Percentiles rank a stretch among this genome's conserved stretches.
Evolutionary conservation across 2,329 filamentous ascomycete species (phyloP).

Genomic region (Alternaria arbusti): DNA sequence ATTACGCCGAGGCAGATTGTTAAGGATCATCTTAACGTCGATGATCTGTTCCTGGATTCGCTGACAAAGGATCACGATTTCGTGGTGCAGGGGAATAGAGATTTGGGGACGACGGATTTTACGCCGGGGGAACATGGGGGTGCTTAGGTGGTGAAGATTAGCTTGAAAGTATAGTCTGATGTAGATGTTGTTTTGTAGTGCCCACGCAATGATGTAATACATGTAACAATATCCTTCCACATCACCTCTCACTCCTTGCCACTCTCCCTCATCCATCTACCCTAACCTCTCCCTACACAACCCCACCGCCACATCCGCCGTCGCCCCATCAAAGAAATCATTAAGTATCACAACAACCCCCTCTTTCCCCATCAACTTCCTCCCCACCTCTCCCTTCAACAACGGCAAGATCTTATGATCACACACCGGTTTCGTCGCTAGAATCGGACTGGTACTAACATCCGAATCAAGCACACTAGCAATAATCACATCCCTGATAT

Average conservation of each 20-base stretch:
- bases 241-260: background rate
- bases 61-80: slow-evolving; percentile 50
- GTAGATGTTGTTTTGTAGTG: too few relatives aligned
- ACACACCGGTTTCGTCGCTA: slow-evolving; percentile 58
- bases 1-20: slow-evolving; percentile 53
- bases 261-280: too few relatives aligned
- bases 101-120: slow-evolving; percentile 49
- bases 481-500: slow-evolving; percentile 56
- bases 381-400: slow-evolving; percentile 52
- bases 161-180: too few relatives aligned
- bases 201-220: too few relatives aligned
- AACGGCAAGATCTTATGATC: slow-evolving; percentile 58
- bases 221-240: too few relatives aligned
- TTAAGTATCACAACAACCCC: slow-evolving; percentile 57
- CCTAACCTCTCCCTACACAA: slow-evolving; percentile 50
- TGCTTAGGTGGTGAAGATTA: background rate
- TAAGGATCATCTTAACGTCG: slow-evolving; percentile 38
- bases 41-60: slow-evolving; percentile 31
- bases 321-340: slow-evolving; percentile 60
- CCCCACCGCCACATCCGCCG: slow-evolving; percentile 54
- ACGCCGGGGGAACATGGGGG: background rate
- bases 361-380: slow-evolving; percentile 48
- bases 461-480: slow-evolving; percentile 56
- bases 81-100: slow-evolving; percentile 47
- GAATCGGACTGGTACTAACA: slow-evolving; percentile 53